Evolutionary conservation across 345 rosid species (phyloP).

Genomic region (Noccaea bulbosa): DNA sequence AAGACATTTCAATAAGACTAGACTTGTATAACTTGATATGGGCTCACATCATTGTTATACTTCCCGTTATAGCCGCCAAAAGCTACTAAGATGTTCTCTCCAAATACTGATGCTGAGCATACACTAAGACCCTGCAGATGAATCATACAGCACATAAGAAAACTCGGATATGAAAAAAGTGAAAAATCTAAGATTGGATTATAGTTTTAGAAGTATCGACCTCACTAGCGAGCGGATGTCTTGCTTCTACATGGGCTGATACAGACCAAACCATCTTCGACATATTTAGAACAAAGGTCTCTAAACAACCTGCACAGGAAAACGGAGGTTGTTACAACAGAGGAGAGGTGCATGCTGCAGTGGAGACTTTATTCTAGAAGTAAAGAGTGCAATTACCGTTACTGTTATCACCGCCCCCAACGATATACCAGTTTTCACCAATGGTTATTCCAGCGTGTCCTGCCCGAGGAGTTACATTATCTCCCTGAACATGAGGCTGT

Average conservation of each 20-base stretch:
- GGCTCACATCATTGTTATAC: slow-evolving; percentile 89
- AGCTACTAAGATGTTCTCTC: slow-evolving; percentile 79
- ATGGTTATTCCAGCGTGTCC: slow-evolving; percentile 87
- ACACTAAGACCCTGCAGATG: slow-evolving; percentile 85
- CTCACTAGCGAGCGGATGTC: slow-evolving; percentile 99
- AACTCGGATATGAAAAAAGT: not conserved
- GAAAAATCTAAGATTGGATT: not conserved
- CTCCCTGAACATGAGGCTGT: slow-evolving; percentile 80
- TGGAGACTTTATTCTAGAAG: slow-evolving; percentile 9
- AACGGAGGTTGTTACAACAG: not conserved
- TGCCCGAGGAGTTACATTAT: slow-evolving; percentile 76
- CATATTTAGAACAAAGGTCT: slow-evolving; percentile 85
- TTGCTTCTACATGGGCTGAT: slow-evolving; percentile 65
- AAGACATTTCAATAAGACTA: slow-evolving; percentile 1
- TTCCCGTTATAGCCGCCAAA: slow-evolving; percentile 99
- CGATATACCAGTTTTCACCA: slow-evolving; percentile 86
- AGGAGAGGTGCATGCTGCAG: slow-evolving; percentile 3
- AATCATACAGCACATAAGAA: slow-evolving; percentile 23
- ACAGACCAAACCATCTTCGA: slow-evolving; percentile 83
- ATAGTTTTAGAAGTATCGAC: slow-evolving; percentile 45
- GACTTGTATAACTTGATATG: too few species aligned
- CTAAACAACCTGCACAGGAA: slow-evolving; percentile 66
- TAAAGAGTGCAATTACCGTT: slow-evolving; percentile 57
- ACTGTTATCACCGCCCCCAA: slow-evolving; percentile 96
- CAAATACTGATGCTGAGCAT: slow-evolving; percentile 64